Conservation (phyloP, 768 basidiomycete species). For the Chalciporus sphaerocephalus region DNA sequence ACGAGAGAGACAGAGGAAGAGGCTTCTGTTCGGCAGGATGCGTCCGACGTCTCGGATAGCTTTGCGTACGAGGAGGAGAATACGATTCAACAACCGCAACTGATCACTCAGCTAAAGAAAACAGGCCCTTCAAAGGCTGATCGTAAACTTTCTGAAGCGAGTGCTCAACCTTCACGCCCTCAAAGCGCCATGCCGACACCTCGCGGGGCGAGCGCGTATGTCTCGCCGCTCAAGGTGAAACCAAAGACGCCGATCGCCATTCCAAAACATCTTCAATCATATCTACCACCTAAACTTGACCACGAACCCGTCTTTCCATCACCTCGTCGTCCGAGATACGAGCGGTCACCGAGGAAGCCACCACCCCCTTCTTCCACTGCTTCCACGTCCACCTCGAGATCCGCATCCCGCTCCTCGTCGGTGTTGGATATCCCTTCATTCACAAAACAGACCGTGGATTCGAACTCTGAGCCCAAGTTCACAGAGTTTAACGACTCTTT, state of each 20-base stretch:
- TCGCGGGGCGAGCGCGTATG: constrained; percentile 31
- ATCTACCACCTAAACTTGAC: constrained; percentile 65
- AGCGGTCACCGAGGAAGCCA: constrained; percentile 30
- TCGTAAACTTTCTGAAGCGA: constrained; percentile 50
- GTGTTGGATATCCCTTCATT: constrained; percentile 50
- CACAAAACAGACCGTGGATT: constrained; percentile 31
- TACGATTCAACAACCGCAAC: constrained; percentile 22
- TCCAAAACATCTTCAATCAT: constrained; percentile 54
- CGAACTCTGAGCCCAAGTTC: constrained; percentile 43
- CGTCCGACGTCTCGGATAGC: constrained; percentile 21
- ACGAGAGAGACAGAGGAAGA: constrained; percentile 36
- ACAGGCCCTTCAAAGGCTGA: constrained; percentile 40
- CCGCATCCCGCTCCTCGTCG: constrained; percentile 29
- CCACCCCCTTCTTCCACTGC: constrained; percentile 1
- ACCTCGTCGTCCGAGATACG: constrained; percentile 30
- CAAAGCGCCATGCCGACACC: constrained; percentile 30
- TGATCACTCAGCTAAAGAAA: constrained; percentile 44
- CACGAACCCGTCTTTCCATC: constrained; percentile 49
- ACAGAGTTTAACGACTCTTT: constrained; percentile 29
- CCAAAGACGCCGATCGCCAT: constrained; percentile 51
- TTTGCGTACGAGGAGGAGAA: constrained; percentile 30
- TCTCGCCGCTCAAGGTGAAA: constrained; percentile 55
- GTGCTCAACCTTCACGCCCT: constrained; percentile 36
- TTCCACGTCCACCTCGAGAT: constrained; percentile 29
- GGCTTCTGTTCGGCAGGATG: constrained; percentile 25